Percentiles rank a stretch among this genome's conserved stretches.
phyloP scores from a whole-genome alignment of 306 rosid genomes.

The Potentilla sterilis region DNA sequence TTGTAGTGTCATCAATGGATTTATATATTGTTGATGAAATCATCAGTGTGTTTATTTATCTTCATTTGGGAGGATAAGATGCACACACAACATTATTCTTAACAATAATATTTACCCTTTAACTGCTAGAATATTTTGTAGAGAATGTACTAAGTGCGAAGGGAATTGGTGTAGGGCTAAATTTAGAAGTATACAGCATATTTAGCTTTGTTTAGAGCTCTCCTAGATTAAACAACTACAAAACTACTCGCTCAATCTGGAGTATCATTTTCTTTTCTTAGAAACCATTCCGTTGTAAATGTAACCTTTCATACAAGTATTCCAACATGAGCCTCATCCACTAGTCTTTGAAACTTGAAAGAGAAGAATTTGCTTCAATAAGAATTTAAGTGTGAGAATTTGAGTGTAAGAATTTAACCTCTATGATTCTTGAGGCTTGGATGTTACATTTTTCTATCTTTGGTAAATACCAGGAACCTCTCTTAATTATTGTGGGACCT shows the following conservation, averaged over 20 bases:
- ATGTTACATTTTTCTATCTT: background rate
- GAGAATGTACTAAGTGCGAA: background rate
- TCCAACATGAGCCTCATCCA: background rate
- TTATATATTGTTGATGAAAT: too few relatives aligned
- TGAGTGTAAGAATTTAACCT: too few relatives aligned
- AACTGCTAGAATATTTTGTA: background rate
- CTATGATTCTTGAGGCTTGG: too few relatives aligned
- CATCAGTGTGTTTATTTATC: background rate
- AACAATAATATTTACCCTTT: background rate
- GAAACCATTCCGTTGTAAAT: background rate
- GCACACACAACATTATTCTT: background rate
- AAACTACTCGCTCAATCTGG: background rate
- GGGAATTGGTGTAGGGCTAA: background rate
- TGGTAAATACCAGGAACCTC: background rate
- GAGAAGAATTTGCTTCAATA: background rate
- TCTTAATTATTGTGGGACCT: slow-evolving; percentile 3
- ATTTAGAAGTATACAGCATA: background rate
- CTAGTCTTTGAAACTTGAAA: background rate
- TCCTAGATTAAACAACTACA: background rate
- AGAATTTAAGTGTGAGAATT: background rate
- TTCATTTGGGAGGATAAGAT: background rate
- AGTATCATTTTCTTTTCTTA: background rate
- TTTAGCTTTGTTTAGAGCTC: background rate
- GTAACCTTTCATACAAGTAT: background rate
- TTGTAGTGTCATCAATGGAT: background rate